phyloP scores from a whole-genome alignment of 768 basidiomycete species.

The Leccinellum rugosiceps region DNA sequence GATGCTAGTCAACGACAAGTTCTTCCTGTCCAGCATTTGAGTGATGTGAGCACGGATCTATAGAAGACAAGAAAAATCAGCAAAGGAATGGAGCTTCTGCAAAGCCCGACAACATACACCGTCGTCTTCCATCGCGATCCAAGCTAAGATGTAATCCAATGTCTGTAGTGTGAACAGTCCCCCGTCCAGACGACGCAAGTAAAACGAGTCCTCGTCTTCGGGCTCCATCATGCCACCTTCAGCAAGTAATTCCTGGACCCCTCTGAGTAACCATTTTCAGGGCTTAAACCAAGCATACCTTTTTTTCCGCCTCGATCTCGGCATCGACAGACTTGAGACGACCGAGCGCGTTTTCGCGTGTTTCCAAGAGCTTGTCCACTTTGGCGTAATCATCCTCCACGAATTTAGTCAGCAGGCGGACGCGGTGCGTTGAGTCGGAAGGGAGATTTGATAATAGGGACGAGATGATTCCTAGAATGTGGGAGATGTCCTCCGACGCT shows the following conservation, averaged over 20 bases:
- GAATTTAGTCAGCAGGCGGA: conserved; percentile 88
- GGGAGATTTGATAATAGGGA: conserved; percentile 85
- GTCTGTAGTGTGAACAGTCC: conserved; percentile 89
- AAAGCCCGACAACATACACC: conserved; percentile 56
- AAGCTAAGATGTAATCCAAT: conserved; percentile 90
- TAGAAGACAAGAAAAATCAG: conserved; percentile 11
- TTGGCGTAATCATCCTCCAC: conserved; percentile 93
- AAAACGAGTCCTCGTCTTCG: conserved; percentile 74
- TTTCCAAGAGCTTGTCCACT: conserved; percentile 87
- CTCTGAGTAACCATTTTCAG: neutral
- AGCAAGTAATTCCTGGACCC: conserved; percentile 46
- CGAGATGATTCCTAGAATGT: conserved; percentile 83
- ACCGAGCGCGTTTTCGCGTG: conserved; percentile 65
- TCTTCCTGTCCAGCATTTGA: conserved; percentile 74
- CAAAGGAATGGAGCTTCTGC: neutral
- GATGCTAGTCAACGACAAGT: conserved; percentile 67
- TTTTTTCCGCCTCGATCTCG: conserved; percentile 67
- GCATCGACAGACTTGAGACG: conserved; percentile 60
- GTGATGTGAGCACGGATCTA: conserved; percentile 77
- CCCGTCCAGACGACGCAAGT: conserved; percentile 82
- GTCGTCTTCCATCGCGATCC: conserved; percentile 97
- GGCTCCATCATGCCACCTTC: conserved; percentile 54
- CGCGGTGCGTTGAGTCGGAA: conserved; percentile 76
- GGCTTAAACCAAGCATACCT: conserved; percentile 38
- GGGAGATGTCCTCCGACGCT: conserved; percentile 79